Evolutionary conservation across 768 basidiomycete genomes (phyloP).

Genomic region (Leucogyrophana mollusca): DNA sequence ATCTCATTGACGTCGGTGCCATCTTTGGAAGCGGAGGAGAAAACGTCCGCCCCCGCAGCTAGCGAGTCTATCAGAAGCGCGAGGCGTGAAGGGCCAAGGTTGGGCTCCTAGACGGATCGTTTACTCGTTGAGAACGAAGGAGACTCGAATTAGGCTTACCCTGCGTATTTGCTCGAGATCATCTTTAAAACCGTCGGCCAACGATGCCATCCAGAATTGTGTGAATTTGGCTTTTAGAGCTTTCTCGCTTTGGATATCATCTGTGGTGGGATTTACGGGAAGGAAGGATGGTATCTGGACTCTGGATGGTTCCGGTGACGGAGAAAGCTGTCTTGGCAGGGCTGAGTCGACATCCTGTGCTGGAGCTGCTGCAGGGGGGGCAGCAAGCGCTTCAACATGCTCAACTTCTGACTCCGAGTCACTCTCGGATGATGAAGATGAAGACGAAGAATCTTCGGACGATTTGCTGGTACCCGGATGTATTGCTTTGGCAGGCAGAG

Average conservation of each 20-base stretch:
- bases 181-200: constrained; percentile 79
- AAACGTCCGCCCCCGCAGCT: constrained; percentile 75
- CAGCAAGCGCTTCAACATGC: background rate
- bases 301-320: constrained; percentile 30
- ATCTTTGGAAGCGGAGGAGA: constrained; percentile 40
- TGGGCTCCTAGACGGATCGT: constrained; percentile 50
- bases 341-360: constrained; percentile 5
- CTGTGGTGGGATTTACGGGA: constrained; percentile 27
- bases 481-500: constrained; percentile 11
- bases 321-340: constrained; percentile 14
- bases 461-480: background rate
- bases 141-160: constrained; percentile 37
- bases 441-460: constrained; percentile 8
- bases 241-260: constrained; percentile 44
- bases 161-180: constrained; percentile 84
- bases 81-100: constrained; percentile 64
- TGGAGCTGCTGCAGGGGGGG: constrained; percentile 23
- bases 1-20: constrained; percentile 57
- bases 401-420: constrained; percentile 10
- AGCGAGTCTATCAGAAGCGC: constrained; percentile 80
- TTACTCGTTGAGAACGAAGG: constrained; percentile 22
- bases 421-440: constrained; percentile 16
- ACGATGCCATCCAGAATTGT: constrained; percentile 84
- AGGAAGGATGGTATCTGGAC: constrained; percentile 57
- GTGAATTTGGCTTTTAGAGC: constrained; percentile 65